Evolutionary conservation across 352 stramenopile species (phyloP).

Genomic region (Phytophthora pluvialis): DNA sequence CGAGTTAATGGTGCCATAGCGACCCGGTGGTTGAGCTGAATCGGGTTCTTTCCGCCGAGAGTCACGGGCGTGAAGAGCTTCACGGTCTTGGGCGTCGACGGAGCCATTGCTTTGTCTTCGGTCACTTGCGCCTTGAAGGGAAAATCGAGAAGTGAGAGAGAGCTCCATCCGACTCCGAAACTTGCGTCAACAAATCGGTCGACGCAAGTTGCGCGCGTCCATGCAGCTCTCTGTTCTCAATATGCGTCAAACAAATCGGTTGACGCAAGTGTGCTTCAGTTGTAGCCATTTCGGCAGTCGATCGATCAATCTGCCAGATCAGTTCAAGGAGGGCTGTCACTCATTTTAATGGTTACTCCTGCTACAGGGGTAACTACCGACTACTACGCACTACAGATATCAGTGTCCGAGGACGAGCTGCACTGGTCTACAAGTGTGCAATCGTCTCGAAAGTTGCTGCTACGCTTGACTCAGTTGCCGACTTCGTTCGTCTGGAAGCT

Average conservation of each 20-base stretch:
- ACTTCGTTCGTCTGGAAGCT: constrained; percentile 21
- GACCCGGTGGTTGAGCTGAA: constrained; percentile 57
- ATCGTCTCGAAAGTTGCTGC: constrained; percentile 5
- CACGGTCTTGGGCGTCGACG: constrained; percentile 14
- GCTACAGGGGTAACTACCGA: background rate
- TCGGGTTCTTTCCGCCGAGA: constrained; percentile 40
- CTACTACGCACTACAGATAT: constrained; percentile 13
- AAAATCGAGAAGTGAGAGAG: constrained; percentile 25
- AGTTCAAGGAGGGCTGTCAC: background rate
- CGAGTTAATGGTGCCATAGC: constrained; percentile 59
- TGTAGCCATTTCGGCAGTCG: constrained; percentile 20
- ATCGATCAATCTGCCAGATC: background rate
- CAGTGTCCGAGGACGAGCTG: constrained; percentile 4
- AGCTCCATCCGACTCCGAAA: background rate
- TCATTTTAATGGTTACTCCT: constrained; percentile 10
- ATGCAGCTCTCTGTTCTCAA: background rate
- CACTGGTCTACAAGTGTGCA: constrained; percentile 11
- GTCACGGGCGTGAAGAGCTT: constrained; percentile 49
- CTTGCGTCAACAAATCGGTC: constrained; percentile 16
- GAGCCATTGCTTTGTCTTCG: constrained; percentile 24
- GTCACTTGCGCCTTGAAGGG: constrained; percentile 7
- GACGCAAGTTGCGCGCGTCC: background rate
- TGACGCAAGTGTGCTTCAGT: constrained; percentile 1
- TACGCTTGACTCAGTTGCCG: constrained; percentile 10
- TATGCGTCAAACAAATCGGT: constrained; percentile 16